phyloP scores from a whole-genome alignment of 495 filamentous ascomycete genomes.

The Trichoderma virens region DNA sequence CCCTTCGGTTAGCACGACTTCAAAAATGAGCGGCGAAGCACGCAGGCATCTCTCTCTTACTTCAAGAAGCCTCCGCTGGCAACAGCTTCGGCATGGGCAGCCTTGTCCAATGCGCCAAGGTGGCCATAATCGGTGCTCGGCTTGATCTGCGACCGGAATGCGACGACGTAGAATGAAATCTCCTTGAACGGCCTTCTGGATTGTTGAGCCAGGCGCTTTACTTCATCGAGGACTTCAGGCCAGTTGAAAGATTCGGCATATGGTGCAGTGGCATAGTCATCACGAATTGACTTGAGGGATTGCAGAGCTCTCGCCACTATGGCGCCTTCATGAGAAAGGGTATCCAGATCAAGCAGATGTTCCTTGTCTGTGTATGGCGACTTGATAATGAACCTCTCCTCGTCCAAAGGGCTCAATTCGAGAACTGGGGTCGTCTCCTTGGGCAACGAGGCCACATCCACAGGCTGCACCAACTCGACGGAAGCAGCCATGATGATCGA shows the following conservation, averaged over 20 bases:
- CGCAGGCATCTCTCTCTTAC: conserved; percentile 26
- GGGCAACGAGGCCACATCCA: neutral
- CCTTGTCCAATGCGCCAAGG: conserved; percentile 60
- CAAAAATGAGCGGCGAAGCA: neutral
- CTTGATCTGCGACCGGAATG: conserved; percentile 65
- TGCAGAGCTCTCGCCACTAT: conserved; percentile 67
- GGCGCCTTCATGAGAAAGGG: conserved; percentile 53
- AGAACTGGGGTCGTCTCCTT: neutral
- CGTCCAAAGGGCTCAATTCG: neutral
- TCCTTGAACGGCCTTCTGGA: conserved; percentile 52
- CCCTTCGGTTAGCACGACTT: conserved; percentile 17
- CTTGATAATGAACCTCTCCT: conserved; percentile 19
- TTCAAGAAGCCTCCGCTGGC: conserved; percentile 77
- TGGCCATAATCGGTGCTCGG: conserved; percentile 51
- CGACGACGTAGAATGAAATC: conserved; percentile 70
- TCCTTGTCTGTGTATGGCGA: conserved; percentile 63
- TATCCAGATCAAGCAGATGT: conserved; percentile 65
- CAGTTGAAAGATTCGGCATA: conserved; percentile 77
- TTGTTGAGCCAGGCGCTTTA: conserved; percentile 38
- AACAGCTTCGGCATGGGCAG: conserved; percentile 69
- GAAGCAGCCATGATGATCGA: neutral
- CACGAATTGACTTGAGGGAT: conserved; percentile 48
- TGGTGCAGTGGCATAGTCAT: conserved; percentile 68
- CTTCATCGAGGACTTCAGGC: conserved; percentile 48
- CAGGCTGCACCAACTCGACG: neutral